phyloP scores from a whole-genome alignment of 2,329 filamentous ascomycete genomes.

The Fusarium sororula region DNA sequence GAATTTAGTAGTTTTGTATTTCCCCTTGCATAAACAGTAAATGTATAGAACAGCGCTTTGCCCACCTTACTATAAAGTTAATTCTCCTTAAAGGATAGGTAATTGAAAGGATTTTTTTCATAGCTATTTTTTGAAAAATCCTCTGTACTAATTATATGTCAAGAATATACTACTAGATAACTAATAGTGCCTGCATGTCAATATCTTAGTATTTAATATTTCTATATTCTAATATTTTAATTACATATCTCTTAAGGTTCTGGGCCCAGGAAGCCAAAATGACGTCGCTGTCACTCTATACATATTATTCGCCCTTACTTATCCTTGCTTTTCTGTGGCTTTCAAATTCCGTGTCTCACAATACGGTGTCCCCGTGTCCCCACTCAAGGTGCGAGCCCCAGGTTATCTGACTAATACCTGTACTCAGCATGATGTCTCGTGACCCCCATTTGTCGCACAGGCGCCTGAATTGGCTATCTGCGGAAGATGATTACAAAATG shows the following conservation, averaged over 20 bases:
- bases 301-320: not conserved
- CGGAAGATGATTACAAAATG: not conserved
- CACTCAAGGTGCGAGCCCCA: fast-evolving
- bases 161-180: too few species aligned
- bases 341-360: not conserved
- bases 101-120: too few species aligned
- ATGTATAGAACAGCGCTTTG: not conserved
- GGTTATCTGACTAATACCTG: not conserved
- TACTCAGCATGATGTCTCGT: not conserved
- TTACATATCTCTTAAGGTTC: not conserved
- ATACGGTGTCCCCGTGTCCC: not conserved
- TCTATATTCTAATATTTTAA: not conserved
- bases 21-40: fast-evolving
- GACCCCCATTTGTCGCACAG: not conserved
- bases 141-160: fast-evolving
- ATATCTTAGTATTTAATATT: not conserved
- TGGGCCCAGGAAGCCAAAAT: not conserved
- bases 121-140: too few species aligned
- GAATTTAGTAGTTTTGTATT: not conserved
- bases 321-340: not conserved
- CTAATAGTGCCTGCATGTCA: too few species aligned
- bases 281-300: not conserved
- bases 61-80: fast-evolving
- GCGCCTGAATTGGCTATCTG: not conserved
- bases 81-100: not conserved